Base-by-base conservation (phyloP, 495 filamentous ascomycete genomes). In the Chaetomidium leptoderma region DNA sequence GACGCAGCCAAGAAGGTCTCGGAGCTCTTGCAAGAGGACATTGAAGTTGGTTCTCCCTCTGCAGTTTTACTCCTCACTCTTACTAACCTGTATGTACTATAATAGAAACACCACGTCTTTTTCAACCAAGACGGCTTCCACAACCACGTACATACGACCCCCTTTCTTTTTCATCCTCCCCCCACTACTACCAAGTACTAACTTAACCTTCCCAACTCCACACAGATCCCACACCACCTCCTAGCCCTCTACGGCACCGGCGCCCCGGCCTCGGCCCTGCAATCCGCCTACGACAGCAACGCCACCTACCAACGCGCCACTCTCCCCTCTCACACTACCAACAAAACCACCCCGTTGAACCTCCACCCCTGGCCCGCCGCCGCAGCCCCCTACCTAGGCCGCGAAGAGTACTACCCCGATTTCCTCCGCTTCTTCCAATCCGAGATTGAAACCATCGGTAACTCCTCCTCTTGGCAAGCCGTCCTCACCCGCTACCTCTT, bases 161-260 rank as follows among this genome's bases (percentile, higher is more conserved):
- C 52, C n/a, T 26, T 42, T 30, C 62, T 72, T 74, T 81, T 58
- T 1, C 58, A n/a, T n/a, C 13, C 3, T 45, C 0, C 36, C 6
- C 24, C 46, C n/a, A 23, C 10, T 39, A n/a, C 3, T 3, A 53
- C 13, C 26, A 39, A 33, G 61, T 40, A 72, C 75, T 81, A 62
- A 4, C 46, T 14, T 4, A 13, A 16, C 23, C 37, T 10, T n/a
- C 37, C 24, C 53, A n/a, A n/a, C n/a, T n/a, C 21, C 37, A 14
- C 27, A 9, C 76, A 92, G 70, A 88, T 93, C 53, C 81, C 74
- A 4, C 90, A 96, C 63, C 82, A 86, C 51, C 70, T 93, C 13
- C 77, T 95, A 9, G 83, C 83, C n/a, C 70, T 91, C 49, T 95
- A 83, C 66, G 85, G 86, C 35, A 81, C 93, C n/a, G 84, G 86